phyloP scores from a whole-genome alignment of 2,329 filamentous ascomycete genomes.

The Tolypocladium pustulatum region DNA sequence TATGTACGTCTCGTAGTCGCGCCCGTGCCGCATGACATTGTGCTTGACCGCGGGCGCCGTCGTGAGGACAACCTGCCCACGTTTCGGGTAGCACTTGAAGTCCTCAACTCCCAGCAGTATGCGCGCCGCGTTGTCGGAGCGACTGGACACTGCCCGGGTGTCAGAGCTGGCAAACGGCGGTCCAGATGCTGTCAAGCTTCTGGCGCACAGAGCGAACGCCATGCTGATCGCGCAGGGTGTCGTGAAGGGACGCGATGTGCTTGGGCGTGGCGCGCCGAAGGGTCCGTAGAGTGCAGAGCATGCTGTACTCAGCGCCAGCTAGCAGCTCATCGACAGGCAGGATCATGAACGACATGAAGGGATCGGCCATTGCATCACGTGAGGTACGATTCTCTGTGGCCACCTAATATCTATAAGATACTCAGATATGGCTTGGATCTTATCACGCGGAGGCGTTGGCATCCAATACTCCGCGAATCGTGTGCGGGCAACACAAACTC shows the following conservation, averaged over 20 bases:
- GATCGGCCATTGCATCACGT: not conserved
- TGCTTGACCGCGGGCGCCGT: conserved; percentile 19
- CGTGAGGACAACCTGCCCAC: conserved; percentile 27
- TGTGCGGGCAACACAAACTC: conserved; percentile 24
- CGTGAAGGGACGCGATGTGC: conserved; percentile 22
- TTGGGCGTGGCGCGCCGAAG: conserved; percentile 27
- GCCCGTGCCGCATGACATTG: conserved; percentile 28
- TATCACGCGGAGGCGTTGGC: conserved; percentile 24
- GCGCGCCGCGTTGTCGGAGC: conserved; percentile 22
- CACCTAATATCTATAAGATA: conserved; percentile 27
- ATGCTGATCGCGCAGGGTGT: conserved; percentile 13
- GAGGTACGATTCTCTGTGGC: not conserved
- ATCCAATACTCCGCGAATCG: conserved; percentile 29
- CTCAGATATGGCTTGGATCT: conserved; percentile 27
- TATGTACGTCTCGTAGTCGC: conserved; percentile 28
- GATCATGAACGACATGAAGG: not conserved
- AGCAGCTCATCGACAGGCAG: conserved; percentile 15
- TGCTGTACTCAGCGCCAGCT: conserved; percentile 20
- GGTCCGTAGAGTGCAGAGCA: conserved; percentile 24
- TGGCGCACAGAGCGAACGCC: conserved; percentile 21
- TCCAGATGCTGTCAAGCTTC: conserved; percentile 14
- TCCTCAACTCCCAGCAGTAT: conserved; percentile 25
- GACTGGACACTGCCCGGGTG: conserved; percentile 23
- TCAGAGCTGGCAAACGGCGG: conserved; percentile 13
- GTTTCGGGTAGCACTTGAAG: conserved; percentile 26